Evolutionary conservation across 345 rosid species (phyloP).

Genomic region (Pugionium dolabratum): DNA sequence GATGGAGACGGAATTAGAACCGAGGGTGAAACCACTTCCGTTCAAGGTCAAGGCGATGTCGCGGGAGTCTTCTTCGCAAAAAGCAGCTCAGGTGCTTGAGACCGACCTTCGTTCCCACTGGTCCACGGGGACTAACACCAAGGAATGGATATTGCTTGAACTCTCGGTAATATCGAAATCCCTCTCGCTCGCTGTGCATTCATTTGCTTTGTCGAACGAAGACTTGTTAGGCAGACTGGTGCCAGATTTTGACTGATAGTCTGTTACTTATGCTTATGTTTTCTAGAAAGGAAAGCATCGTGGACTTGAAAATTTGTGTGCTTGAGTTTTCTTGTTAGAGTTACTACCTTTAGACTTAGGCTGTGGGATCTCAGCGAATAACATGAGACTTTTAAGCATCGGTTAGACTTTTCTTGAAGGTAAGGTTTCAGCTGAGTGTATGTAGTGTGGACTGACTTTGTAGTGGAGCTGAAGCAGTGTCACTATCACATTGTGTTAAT

Average conservation of each 20-base stretch:
- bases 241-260: background rate
- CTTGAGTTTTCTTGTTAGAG: background rate
- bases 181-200: constrained; percentile 9
- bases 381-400: too few relatives aligned
- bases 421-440: too few relatives aligned
- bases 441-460: too few relatives aligned
- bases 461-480: too few relatives aligned
- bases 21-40: constrained; percentile 62
- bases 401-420: too few relatives aligned
- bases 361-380: too few relatives aligned
- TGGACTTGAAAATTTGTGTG: background rate
- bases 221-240: background rate
- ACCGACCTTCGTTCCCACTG: constrained; percentile 84
- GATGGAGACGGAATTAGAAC: constrained; percentile 81
- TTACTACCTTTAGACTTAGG: too few relatives aligned
- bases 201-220: background rate
- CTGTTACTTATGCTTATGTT: background rate
- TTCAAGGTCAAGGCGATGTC: constrained; percentile 80
- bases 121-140: constrained; percentile 85
- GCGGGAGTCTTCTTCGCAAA: constrained; percentile 75
- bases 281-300: background rate
- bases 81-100: constrained; percentile 71
- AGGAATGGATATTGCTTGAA: constrained; percentile 87
- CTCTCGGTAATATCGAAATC: constrained; percentile 54
- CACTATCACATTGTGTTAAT: too few relatives aligned